A percentile compares a stretch with the other conserved stretches of the same genome.
Conservation (phyloP, 2,329 filamentous ascomycete species). For the Aspergillus tubingensis region DNA sequence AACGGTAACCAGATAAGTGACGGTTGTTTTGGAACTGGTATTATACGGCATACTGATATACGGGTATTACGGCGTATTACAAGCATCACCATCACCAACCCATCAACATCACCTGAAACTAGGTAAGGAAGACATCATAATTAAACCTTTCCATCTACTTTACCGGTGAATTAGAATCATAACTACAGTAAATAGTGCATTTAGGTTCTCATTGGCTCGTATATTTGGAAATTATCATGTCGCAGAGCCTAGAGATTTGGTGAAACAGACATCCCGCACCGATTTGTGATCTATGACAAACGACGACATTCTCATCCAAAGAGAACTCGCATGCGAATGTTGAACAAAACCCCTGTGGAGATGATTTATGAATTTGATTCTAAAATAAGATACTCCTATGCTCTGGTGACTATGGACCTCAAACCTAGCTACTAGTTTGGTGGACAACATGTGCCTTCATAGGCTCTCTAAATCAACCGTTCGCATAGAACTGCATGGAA, state of each 20-base stretch:
- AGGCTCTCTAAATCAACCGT: not conserved
- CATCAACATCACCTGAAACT: not conserved
- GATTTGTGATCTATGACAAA: not conserved
- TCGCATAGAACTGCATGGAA: not conserved
- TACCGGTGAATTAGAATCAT: not conserved
- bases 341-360: not conserved
- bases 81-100: not conserved
- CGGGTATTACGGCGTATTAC: not conserved
- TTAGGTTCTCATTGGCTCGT: not conserved
- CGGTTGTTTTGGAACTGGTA: not conserved
- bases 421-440: not conserved
- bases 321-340: not conserved
- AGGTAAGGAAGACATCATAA: not conserved
- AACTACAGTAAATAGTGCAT: not conserved
- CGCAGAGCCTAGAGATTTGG: not conserved
- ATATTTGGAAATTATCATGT: not conserved
- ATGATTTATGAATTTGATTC: not conserved
- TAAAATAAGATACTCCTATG: not conserved
- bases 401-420: not conserved
- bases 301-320: not conserved
- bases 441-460: not conserved
- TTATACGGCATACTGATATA: not conserved
- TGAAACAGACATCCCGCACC: not conserved
- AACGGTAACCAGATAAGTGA: not conserved
- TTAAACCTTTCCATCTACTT: not conserved